Percentiles rank a stretch among this genome's conserved stretches.
Evolutionary conservation across 176 grass and related monocot genomes (phyloP).

Genomic region (Aegilops bicornis): DNA sequence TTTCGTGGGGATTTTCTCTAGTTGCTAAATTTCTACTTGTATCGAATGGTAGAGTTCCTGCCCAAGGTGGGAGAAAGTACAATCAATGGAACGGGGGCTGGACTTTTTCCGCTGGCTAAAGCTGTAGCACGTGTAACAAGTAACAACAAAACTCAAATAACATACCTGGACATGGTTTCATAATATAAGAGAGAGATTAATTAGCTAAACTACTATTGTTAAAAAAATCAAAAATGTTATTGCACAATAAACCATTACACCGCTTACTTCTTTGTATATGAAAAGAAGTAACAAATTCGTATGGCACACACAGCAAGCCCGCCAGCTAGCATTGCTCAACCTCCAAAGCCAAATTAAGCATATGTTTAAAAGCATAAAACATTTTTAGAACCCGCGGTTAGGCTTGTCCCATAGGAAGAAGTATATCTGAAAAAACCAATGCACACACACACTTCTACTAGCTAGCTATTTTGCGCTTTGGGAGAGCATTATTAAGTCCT

Average conservation of each 20-base stretch:
- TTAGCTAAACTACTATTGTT: no score
- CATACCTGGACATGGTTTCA: background rate
- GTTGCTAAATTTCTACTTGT: no score
- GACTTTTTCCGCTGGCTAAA: no score
- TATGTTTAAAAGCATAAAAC: background rate
- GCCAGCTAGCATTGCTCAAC: background rate
- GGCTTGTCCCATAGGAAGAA: conserved; percentile 7
- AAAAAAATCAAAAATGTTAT: conserved; percentile 35
- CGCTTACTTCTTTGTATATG: conserved; percentile 34
- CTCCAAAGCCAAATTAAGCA: conserved; percentile 18
- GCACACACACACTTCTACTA: conserved; percentile 29
- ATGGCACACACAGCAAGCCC: conserved; percentile 19
- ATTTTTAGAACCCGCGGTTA: conserved; percentile 15
- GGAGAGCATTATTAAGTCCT: conserved; percentile 41
- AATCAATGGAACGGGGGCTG: no score
- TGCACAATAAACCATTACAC: conserved; percentile 46
- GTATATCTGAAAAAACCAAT: conserved; percentile 31
- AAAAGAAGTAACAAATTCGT: conserved; percentile 36
- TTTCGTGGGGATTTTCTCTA: no score
- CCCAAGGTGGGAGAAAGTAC: no score
- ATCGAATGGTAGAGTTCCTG: no score
- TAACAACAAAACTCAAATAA: background rate
- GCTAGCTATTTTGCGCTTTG: conserved; percentile 1
- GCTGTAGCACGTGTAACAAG: no score
- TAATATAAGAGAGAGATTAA: no score